Evolutionary conservation across 495 filamentous ascomycete species (phyloP), one percentile per base, ranked within the genome.

Genomic region (Amorphotheca resinae): DNA sequence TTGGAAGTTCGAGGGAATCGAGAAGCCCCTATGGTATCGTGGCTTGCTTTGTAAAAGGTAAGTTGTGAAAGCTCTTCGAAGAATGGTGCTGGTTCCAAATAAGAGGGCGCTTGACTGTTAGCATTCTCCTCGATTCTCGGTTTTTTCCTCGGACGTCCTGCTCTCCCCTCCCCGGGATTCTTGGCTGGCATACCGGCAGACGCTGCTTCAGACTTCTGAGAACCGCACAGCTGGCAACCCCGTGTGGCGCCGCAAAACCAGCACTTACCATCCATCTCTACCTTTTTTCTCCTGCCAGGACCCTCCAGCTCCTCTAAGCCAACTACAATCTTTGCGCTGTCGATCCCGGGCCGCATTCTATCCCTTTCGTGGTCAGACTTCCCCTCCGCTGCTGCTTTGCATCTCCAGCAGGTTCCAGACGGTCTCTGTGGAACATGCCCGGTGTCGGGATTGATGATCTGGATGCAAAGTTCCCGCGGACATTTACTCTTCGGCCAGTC

Each of bases 401-500:
- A 55, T 33, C 52, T 34, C 52, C 52, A 55, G 42, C 52, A 55
- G 2, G 14, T 44, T 18, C 42, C 48, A 7, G 0, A 2, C 15
- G 14, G 22, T 11, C 41, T 33, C 12, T 23, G 18, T 8, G 16
- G 2, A 4, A 37, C 34, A 18, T 42, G 11, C 14, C 33, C 20
- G 11, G 46, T 16, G 17, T 45, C 36, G 15, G 28, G 28, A 11
- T n/a, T 9, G 14, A 23, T 15, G 9, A 49, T 25, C 31, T 49
- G 48, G 14, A 55, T 42, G 37, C 52, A 55, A 16, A 55, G 39
- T 21, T 55, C 52, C 25, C 20, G 18, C 1, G 52, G 52, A 20
- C 52, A 55, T 44, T 51, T 55, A 1, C 18, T 35, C 17, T 31
- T 42, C 12, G 48, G 48, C 52, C 52, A 55, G 16, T 16, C 31